Evolutionary conservation across 2,329 filamentous ascomycete species (phyloP).

Genomic region (Dryadomyces quercus-mongolicae): DNA sequence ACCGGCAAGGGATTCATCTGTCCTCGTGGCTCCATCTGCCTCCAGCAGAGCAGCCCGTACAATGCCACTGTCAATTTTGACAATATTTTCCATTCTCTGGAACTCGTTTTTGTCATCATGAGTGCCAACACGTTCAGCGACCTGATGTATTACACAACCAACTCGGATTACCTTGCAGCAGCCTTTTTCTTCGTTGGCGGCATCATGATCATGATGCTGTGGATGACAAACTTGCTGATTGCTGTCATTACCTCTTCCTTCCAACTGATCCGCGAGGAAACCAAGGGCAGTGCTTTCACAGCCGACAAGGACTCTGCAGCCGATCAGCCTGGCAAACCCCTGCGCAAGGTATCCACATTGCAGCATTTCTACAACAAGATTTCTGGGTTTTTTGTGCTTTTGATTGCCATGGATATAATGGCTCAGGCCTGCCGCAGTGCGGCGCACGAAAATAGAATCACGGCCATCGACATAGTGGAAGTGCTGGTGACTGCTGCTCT

Average conservation of each 20-base stretch:
- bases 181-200: conserved; percentile 63
- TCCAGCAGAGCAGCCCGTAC: conserved; percentile 68
- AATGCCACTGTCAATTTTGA: conserved; percentile 88
- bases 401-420: conserved; percentile 73
- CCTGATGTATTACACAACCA: conserved; percentile 83
- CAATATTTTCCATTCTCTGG: conserved; percentile 81
- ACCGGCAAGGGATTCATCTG: conserved; percentile 78
- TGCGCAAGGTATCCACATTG: conserved; percentile 33
- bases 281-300: conserved; percentile 85
- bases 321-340: conserved; percentile 24
- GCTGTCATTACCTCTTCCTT: conserved; percentile 98
- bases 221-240: conserved; percentile 89
- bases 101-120: conserved; percentile 97
- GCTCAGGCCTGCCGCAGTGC: conserved; percentile 68
- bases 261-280: conserved; percentile 95
- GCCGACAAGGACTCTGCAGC: conserved; percentile 40
- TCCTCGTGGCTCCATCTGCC: conserved; percentile 68
- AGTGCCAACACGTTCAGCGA: conserved; percentile 95
- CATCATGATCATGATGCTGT: conserved; percentile 88
- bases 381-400: conserved; percentile 60
- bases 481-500: conserved; percentile 66
- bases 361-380: conserved; percentile 67
- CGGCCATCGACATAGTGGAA: conserved; percentile 62
- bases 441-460: conserved; percentile 51
- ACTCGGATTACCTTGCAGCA: conserved; percentile 80